Conservation (phyloP, 257 asterid species). For the Nicotiana tabacum region DNA sequence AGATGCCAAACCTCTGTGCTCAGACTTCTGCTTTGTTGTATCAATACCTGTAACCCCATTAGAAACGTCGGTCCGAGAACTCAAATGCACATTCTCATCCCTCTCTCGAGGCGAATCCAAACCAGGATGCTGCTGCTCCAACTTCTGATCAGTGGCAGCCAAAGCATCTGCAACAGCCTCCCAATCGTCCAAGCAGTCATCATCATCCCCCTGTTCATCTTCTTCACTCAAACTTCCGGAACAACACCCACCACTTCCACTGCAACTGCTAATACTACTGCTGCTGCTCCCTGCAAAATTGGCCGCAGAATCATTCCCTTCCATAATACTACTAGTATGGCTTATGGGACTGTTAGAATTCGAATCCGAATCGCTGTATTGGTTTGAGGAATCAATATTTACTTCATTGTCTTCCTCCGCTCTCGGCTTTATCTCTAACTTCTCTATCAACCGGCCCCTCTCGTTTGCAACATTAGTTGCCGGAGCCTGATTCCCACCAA, state of each 20-base stretch:
- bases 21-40: slow-evolving; percentile 19
- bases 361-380: slow-evolving; percentile 53
- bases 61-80: slow-evolving; percentile 15
- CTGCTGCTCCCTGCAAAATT: slow-evolving; percentile 61
- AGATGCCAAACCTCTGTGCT: slow-evolving; percentile 22
- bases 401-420: slow-evolving; percentile 40
- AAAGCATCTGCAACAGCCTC: slow-evolving; percentile 95
- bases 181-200: slow-evolving; percentile 91
- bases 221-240: slow-evolving; percentile 57
- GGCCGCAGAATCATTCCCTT: slow-evolving; percentile 48
- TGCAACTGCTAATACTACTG: slow-evolving; percentile 39
- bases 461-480: slow-evolving; percentile 22
- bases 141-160: slow-evolving; percentile 56
- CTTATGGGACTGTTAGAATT: slow-evolving; percentile 58
- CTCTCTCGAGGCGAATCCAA: slow-evolving; percentile 21
- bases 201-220: slow-evolving; percentile 50
- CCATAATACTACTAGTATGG: slow-evolving; percentile 55
- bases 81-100: slow-evolving; percentile 19
- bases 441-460: slow-evolving; percentile 32
- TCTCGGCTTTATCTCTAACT: slow-evolving; percentile 50
- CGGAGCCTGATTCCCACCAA: slow-evolving; percentile 22
- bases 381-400: slow-evolving; percentile 31
- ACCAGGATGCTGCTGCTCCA: slow-evolving; percentile 26
- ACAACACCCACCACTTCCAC: slow-evolving; percentile 53
- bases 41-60: slow-evolving; percentile 15